Percentiles rank a stretch among this genome's conserved stretches.
Evolutionary conservation across 2,329 filamentous ascomycete species (phyloP).

Genomic region (Alternaria ventricosa): DNA sequence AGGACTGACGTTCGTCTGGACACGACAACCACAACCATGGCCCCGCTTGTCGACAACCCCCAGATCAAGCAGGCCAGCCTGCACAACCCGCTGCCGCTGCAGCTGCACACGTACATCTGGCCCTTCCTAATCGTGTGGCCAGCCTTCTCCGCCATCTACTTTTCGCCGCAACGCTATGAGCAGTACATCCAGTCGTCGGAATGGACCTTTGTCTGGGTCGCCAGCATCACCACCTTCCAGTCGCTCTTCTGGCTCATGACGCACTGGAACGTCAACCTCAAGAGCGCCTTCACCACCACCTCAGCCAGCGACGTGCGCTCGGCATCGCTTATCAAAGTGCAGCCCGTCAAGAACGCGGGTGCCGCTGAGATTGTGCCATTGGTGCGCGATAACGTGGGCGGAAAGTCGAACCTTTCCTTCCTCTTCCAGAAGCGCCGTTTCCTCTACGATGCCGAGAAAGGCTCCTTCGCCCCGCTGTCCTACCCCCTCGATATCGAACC

Average conservation of each 20-base stretch:
- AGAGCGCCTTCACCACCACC: conserved; percentile 79
- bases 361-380: conserved; percentile 85
- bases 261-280: conserved; percentile 93
- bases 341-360: conserved; percentile 88
- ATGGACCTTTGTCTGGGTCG: conserved; percentile 97
- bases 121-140: conserved; percentile 94
- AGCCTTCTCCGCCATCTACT: conserved; percentile 85
- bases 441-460: conserved; percentile 74
- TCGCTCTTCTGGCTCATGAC: conserved; percentile 93
- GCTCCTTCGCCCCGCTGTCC: conserved; percentile 79
- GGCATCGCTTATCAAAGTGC: conserved; percentile 88
- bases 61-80: conserved; percentile 89
- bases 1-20: conserved; percentile 18
- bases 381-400: conserved; percentile 75
- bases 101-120: conserved; percentile 89
- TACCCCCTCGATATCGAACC: conserved; percentile 87
- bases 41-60: conserved; percentile 83
- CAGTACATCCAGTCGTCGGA: conserved; percentile 91
- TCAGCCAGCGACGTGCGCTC: conserved; percentile 72
- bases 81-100: conserved; percentile 81
- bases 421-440: conserved; percentile 98
- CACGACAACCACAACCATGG: conserved; percentile 37
- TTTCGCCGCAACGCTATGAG: conserved; percentile 83
- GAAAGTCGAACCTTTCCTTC: conserved; percentile 82
- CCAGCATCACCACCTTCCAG: conserved; percentile 85